Evolutionary conservation across 768 basidiomycete genomes (phyloP).

Genomic region (Epithele typhae): DNA sequence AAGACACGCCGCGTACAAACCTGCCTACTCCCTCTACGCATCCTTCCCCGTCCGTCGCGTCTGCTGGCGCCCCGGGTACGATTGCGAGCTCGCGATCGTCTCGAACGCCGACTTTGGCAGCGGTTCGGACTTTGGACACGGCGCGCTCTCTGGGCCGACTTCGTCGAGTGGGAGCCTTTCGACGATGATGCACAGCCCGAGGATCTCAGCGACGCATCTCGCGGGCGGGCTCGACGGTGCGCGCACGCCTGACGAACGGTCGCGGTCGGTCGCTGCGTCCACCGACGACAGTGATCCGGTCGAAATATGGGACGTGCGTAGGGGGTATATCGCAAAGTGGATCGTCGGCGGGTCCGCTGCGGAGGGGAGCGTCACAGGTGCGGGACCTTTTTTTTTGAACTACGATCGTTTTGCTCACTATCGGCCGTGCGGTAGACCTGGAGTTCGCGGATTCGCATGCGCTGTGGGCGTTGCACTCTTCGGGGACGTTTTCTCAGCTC

Average conservation of each 20-base stretch:
- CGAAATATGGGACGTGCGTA: conserved; percentile 84
- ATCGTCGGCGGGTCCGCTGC: conserved; percentile 55
- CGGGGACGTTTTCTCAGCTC: conserved; percentile 75
- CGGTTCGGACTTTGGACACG: conserved; percentile 20
- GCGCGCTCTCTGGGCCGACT: conserved; percentile 2
- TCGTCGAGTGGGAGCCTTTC: conserved; percentile 3
- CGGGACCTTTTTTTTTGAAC: not conserved
- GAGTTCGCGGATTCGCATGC: conserved; percentile 67
- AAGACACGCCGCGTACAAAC: conserved; percentile 54
- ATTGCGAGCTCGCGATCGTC: conserved; percentile 71
- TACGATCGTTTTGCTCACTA: not conserved
- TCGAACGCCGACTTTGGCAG: conserved; percentile 56
- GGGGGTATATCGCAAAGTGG: conserved; percentile 84
- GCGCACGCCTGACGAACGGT: conserved; percentile 6
- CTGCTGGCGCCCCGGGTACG: conserved; percentile 71
- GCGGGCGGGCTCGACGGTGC: conserved; percentile 5
- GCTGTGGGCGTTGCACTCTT: conserved; percentile 69
- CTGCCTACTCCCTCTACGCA: conserved; percentile 69
- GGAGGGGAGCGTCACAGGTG: conserved; percentile 77
- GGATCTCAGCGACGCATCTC: conserved; percentile 4
- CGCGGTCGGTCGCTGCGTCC: conserved; percentile 2
- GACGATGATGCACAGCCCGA: conserved; percentile 19
- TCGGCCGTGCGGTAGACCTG: conserved; percentile 42
- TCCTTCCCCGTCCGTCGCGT: conserved; percentile 72
- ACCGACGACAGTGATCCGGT: conserved; percentile 46